Percentiles rank a stretch among this genome's conserved stretches.
Evolutionary conservation across 305 asterid genomes (phyloP).

Genomic region (Plantago coronopus): DNA sequence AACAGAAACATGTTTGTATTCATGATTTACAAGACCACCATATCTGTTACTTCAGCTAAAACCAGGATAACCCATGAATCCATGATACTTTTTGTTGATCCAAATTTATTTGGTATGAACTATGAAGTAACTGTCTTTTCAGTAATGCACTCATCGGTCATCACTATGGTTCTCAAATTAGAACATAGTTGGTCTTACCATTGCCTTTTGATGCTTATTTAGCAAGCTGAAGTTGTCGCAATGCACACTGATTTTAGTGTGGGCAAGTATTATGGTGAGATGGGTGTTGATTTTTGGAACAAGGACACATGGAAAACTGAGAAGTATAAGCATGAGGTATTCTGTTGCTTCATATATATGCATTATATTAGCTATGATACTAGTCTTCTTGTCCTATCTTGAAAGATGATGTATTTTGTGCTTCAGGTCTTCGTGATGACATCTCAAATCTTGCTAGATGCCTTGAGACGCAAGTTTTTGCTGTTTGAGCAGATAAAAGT

Average conservation of each 20-base stretch:
- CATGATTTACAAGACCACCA: neutral
- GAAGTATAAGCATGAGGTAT: constrained; percentile 45
- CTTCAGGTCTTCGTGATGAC: constrained; percentile 93
- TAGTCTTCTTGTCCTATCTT: neutral
- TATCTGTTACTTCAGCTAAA: neutral
- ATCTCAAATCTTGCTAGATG: constrained; percentile 62
- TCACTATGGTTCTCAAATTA: neutral
- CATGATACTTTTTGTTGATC: neutral
- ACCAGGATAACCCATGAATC: neutral
- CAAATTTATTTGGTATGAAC: neutral
- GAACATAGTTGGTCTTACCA: constrained; percentile 1
- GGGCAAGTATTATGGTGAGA: constrained; percentile 66
- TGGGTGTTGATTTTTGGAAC: constrained; percentile 79
- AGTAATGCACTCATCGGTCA: neutral
- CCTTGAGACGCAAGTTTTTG: constrained; percentile 60
- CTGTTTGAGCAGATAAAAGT: constrained; percentile 55
- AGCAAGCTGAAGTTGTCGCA: constrained; percentile 62
- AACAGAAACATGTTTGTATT: too few species aligned
- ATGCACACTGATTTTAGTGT: constrained; percentile 68
- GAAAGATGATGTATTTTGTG: constrained; percentile 12
- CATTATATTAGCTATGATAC: neutral
- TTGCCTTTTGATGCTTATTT: constrained; percentile 23
- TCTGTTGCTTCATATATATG: neutral
- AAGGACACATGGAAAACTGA: constrained; percentile 49
- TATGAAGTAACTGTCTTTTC: neutral